phyloP scores from a whole-genome alignment of 257 asterid genomes.

The Jacaranda copaia region DNA sequence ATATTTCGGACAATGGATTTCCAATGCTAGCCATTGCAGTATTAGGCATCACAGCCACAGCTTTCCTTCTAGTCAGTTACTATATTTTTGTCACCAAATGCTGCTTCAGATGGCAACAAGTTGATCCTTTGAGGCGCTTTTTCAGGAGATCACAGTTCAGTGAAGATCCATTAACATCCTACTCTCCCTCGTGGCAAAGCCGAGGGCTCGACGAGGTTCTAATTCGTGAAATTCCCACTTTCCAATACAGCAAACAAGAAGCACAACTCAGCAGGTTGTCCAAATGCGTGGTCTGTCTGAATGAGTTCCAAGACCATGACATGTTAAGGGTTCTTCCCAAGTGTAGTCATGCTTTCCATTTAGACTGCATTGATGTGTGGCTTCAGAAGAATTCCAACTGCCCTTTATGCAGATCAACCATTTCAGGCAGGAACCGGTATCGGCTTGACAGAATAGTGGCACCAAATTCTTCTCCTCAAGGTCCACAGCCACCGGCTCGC shows the following conservation, averaged over 20 bases:
- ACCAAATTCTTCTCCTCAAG: conserved; percentile 84
- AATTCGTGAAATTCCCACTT: conserved; percentile 74
- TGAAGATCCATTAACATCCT: conserved; percentile 52
- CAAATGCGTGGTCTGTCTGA: conserved; percentile 77
- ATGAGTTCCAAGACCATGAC: conserved; percentile 70
- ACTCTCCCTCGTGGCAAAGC: conserved; percentile 63
- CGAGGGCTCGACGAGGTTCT: conserved; percentile 74
- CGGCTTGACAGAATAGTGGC: conserved; percentile 52
- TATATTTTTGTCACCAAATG: conserved; percentile 71
- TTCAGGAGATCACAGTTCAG: conserved; percentile 36
- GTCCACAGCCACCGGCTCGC: conserved; percentile 47
- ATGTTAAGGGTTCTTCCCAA: conserved; percentile 71
- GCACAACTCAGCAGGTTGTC: conserved; percentile 43
- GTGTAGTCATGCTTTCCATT: conserved; percentile 79
- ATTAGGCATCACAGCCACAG: conserved; percentile 71
- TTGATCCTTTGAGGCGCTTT: conserved; percentile 67
- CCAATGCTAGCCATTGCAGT: conserved; percentile 77
- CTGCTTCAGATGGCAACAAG: conserved; percentile 75
- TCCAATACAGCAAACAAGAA: conserved; percentile 48
- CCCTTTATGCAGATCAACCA: conserved; percentile 78
- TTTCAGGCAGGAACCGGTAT: conserved; percentile 57
- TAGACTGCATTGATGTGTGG: conserved; percentile 89
- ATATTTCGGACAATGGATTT: conserved; percentile 54
- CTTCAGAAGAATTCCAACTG: conserved; percentile 72
- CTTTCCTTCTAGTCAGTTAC: conserved; percentile 69